Base-by-base conservation (phyloP, 2,329 filamentous ascomycete genomes). In the Trichoderma oligosporum region DNA sequence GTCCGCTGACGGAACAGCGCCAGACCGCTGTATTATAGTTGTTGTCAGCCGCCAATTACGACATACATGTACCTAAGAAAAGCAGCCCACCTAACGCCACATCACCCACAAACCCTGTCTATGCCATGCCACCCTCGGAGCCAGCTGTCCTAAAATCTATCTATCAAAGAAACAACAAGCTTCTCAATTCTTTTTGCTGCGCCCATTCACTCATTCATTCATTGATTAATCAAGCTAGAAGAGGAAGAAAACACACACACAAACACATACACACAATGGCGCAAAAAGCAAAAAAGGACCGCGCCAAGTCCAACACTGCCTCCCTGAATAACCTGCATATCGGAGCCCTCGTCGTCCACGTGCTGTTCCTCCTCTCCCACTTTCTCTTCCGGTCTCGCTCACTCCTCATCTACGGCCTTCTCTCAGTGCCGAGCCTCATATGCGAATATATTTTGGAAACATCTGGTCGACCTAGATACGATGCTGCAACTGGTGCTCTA, bases 391-490 rank as follows among this genome's bases (percentile, higher is more conserved):
- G 79, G 60, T 78, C 82, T 31, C 87, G 85, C 60, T 86, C 84
- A 11, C 74, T 86, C 22, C 73, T 85, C 51, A 77, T 84, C 60
- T 99, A 96, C 73, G 69, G 84, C 58, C 61, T 91, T 39, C 76
- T 97, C 62, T 90, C 88, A 2, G 71, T 82, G 0, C 94, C 94
- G 0, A 85, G 87, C 52, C 79, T 96, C 52, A 68, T 87, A 64
- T 91, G 94, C 74, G 85, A 97, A 71, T 88, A 89, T 68, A 86
- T 91, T 66, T 86, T 99, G 61, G 94, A 99, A 73, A 82, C 82
- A 45, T 84, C 91, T 7, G 91, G 89, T 11, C 88, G 93, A 8
- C 94, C 94, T 22, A 85, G 78, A 60, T 89, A 86, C 69, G 83
- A 85, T 63, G 70, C 84, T 20, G 74, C 76, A 24, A 85, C 83